Evolutionary conservation across 1,284 basidiomycete genomes (phyloP).

Genomic region (Malassezia restricta): DNA sequence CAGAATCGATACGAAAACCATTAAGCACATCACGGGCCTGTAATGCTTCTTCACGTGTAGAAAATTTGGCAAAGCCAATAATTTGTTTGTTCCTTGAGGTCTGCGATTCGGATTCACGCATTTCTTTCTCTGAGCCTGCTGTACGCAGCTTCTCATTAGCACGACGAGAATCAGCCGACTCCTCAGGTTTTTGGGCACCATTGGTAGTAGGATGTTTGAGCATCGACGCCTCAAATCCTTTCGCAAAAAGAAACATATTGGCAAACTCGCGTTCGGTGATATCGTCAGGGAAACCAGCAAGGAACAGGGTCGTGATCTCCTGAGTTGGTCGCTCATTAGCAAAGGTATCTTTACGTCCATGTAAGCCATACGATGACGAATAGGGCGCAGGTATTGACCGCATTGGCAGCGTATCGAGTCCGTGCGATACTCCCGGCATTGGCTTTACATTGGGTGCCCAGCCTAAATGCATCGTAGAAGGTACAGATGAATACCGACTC

Average conservation of each 20-base stretch:
- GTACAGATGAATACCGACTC: no score
- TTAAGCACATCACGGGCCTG: conserved; percentile 78
- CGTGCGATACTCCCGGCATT: no score
- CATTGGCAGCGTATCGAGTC: no score
- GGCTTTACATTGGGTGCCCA: no score
- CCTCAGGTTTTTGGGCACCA: not conserved
- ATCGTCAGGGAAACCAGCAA: conserved; percentile 96
- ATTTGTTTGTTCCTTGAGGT: conserved; percentile 55
- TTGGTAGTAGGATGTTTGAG: conserved; percentile 55
- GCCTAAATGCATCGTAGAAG: no score
- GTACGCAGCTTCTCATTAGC: conserved; percentile 2
- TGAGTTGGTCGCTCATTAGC: conserved; percentile 48
- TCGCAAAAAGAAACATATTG: conserved; percentile 95
- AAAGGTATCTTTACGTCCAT: not conserved
- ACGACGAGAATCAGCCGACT: not conserved
- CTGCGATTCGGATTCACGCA: not conserved
- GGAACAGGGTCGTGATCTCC: conserved; percentile 95
- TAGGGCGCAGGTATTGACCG: no score
- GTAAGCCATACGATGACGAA: not conserved
- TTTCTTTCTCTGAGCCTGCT: conserved; percentile 6
- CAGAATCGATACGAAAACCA: conserved; percentile 80
- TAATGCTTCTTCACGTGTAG: conserved; percentile 71
- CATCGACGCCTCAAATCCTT: conserved; percentile 91
- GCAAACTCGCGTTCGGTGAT: conserved; percentile 98
- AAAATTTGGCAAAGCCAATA: conserved; percentile 95